Conservation (phyloP, 257 asterid genomes). For the Gardenia jasminoides region DNA sequence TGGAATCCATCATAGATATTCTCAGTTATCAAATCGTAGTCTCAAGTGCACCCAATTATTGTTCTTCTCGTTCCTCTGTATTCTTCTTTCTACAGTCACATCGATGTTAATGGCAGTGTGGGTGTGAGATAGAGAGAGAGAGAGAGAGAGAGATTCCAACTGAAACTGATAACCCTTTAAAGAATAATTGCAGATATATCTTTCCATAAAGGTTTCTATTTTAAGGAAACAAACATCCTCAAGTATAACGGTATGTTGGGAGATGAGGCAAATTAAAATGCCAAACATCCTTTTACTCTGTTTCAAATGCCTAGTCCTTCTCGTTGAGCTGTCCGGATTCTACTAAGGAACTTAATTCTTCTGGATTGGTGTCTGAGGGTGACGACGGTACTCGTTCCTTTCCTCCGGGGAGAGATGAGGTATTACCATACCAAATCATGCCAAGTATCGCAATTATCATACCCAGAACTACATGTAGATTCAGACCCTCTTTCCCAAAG, state of each 20-base stretch:
- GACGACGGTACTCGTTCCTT: slow-evolving; percentile 43
- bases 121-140: no score
- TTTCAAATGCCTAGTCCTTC: slow-evolving; percentile 29
- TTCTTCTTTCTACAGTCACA: background rate
- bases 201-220: background rate
- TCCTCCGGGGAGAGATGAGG: slow-evolving; percentile 68
- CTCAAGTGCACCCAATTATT: background rate
- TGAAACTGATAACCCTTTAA: background rate
- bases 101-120: background rate
- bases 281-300: background rate
- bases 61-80: background rate
- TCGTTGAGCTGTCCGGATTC: slow-evolving; percentile 38
- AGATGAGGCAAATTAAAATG: background rate
- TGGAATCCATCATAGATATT: background rate
- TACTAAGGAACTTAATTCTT: slow-evolving; percentile 42
- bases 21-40: background rate
- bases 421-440: slow-evolving; percentile 74
- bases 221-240: background rate
- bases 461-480: slow-evolving; percentile 61
- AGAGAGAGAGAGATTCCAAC: background rate
- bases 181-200: background rate
- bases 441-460: slow-evolving; percentile 64
- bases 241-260: background rate
- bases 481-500: slow-evolving; percentile 72
- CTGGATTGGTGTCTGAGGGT: slow-evolving; percentile 25